Conservation (phyloP, 371 early-diverging fungal species). For the Circinella umbellata region DNA sequence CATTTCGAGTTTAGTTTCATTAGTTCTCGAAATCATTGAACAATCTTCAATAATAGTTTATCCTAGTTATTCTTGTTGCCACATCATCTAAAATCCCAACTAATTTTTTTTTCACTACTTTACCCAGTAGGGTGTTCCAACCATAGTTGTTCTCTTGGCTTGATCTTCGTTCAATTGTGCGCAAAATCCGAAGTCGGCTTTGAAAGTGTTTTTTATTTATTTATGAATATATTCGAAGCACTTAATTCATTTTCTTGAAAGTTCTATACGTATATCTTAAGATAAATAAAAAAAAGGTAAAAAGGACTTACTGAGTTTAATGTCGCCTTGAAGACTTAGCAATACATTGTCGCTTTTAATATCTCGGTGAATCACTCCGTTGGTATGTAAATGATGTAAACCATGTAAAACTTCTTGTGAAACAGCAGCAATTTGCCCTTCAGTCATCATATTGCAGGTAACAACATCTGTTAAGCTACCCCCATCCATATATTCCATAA, state of each 20-base stretch:
- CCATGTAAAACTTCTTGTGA: slow-evolving; percentile 91
- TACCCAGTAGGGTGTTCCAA: slow-evolving; percentile 92
- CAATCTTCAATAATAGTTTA: too few relatives aligned
- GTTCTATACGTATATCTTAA: neutral
- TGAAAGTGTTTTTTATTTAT: neutral
- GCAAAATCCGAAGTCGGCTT: slow-evolving; percentile 96
- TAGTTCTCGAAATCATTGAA: neutral
- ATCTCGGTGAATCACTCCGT: slow-evolving; percentile 96
- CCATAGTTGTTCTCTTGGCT: slow-evolving; percentile 89
- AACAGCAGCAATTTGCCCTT: slow-evolving; percentile 94
- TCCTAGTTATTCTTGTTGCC: too few relatives aligned
- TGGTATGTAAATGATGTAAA: slow-evolving; percentile 90
- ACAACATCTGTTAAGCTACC: slow-evolving; percentile 94
- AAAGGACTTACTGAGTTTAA: slow-evolving; percentile 82
- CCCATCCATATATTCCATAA: slow-evolving; percentile 99
- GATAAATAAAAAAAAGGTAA: neutral
- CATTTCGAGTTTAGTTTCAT: neutral
- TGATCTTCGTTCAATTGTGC: slow-evolving; percentile 84
- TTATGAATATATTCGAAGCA: neutral
- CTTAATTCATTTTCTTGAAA: neutral
- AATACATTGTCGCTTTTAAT: slow-evolving; percentile 98
- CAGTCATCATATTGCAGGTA: slow-evolving; percentile 90
- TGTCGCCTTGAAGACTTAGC: slow-evolving; percentile 83
- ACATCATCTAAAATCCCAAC: neutral
- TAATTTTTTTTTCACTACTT: neutral